Evolutionary conservation across 768 basidiomycete genomes (phyloP).

Genomic region (Cystofilobasidium ferigula): DNA sequence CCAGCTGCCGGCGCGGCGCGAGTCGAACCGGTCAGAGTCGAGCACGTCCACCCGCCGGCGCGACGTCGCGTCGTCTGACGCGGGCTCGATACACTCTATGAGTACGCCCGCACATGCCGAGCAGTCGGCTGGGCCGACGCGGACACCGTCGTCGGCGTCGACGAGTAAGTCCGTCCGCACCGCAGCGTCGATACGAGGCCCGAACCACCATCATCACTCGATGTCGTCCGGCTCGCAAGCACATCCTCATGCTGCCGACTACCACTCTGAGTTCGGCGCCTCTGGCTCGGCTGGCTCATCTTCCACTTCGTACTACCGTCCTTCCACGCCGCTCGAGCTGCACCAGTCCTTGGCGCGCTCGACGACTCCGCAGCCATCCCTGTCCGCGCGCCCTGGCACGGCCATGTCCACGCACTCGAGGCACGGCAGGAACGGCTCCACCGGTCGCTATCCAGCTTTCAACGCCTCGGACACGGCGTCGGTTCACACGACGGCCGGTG

Average conservation of each 20-base stretch:
- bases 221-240: neutral
- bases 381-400: neutral
- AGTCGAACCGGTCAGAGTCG: constrained; percentile 17
- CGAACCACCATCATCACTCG: constrained; percentile 46
- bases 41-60: constrained; percentile 12
- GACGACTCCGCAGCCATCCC: neutral
- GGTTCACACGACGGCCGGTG: constrained; percentile 38
- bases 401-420: constrained; percentile 14
- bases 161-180: neutral
- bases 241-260: neutral
- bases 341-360: neutral
- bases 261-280: constrained; percentile 9
- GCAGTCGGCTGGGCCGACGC: constrained; percentile 12
- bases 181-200: constrained; percentile 11
- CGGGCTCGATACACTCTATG: neutral
- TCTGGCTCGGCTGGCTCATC: neutral
- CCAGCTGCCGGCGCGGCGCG: constrained; percentile 8
- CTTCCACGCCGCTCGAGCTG: neutral
- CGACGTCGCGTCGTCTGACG: constrained; percentile 5
- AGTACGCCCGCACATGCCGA: neutral
- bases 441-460: constrained; percentile 39
- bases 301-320: neutral
- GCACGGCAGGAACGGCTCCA: constrained; percentile 29
- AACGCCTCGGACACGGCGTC: constrained; percentile 37
- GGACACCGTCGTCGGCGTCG: constrained; percentile 7